These are phyloP conservation scores for Arthrinium phaeospermum DNA, from an alignment of 2,329 filamentous ascomycete genomes.

Conservation along the genomic window DNA sequence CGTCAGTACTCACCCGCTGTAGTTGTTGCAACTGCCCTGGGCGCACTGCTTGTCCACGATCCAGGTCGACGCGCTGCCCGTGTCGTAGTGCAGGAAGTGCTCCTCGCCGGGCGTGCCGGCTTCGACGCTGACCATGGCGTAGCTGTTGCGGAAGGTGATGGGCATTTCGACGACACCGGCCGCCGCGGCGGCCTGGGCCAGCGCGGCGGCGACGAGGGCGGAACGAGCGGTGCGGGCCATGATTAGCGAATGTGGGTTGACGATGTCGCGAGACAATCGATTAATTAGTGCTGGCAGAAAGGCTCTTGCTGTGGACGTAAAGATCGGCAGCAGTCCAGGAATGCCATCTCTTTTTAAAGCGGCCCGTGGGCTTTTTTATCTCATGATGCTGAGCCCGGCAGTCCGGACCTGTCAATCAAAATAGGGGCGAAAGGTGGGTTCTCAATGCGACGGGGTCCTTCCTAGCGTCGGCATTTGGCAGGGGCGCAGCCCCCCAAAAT, in stretches of 20 bases:
- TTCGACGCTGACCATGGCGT: conserved; percentile 24
- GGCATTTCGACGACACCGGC: conserved; percentile 13
- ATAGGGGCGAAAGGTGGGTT: background rate
- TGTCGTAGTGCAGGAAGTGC: conserved; percentile 41
- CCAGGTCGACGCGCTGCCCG: conserved; percentile 43
- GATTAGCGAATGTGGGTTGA: background rate
- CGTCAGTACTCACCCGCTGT: conserved; percentile 27
- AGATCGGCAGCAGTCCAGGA: background rate
- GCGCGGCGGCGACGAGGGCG: background rate
- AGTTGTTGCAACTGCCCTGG: conserved; percentile 33
- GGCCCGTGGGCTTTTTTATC: background rate
- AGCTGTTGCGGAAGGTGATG: conserved; percentile 4
- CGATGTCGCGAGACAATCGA: background rate
- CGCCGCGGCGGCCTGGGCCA: conserved; percentile 8
- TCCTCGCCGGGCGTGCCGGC: conserved; percentile 38
- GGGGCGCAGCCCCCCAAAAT: background rate
- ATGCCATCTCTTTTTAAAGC: background rate
- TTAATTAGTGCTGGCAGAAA: background rate
- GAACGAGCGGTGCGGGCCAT: conserved; percentile 4
- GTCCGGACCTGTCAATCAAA: background rate
- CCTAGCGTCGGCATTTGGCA: background rate
- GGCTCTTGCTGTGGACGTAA: background rate
- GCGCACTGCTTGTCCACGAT: conserved; percentile 36
- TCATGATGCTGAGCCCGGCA: background rate
- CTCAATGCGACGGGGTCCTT: background rate